Percentiles rank a stretch among this genome's conserved stretches.
Evolutionary conservation across 148 eudicot species (phyloP).

Genomic region (Beta vulgaris): DNA sequence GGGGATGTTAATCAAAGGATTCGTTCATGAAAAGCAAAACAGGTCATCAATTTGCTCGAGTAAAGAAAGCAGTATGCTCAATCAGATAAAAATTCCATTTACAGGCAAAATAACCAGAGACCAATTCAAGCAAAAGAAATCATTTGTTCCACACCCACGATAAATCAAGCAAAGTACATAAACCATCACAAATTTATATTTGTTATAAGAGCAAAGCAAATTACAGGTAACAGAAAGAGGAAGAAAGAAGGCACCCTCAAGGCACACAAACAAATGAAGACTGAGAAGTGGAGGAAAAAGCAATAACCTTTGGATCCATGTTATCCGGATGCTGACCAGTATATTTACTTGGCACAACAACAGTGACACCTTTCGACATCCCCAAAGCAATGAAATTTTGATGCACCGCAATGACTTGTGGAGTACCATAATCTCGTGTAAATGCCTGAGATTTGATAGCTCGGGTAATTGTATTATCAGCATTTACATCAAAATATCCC

Average conservation of each 20-base stretch:
- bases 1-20: constrained; percentile 3
- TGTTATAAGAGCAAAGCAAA: neutral
- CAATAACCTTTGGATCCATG: constrained; percentile 75
- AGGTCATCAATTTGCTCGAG: neutral
- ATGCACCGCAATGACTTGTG: constrained; percentile 74
- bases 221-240: neutral
- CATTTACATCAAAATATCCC: constrained; percentile 72
- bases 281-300: constrained; percentile 7
- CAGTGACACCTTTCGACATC: constrained; percentile 66
- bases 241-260: constrained; percentile 2
- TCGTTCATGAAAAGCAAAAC: neutral
- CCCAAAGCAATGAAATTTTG: constrained; percentile 78
- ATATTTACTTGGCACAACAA: constrained; percentile 80
- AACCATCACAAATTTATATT: neutral
- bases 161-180: neutral
- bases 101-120: neutral
- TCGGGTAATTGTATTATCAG: constrained; percentile 58
- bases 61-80: neutral
- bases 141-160: neutral
- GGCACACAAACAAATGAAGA: neutral
- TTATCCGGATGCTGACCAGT: constrained; percentile 67
- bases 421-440: constrained; percentile 73
- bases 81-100: neutral
- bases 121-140: neutral
- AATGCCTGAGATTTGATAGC: constrained; percentile 64